Evolutionary conservation across 768 basidiomycete species (phyloP), one percentile per base, ranked within the genome.

Genomic region (Crassisporium funariophilum): DNA sequence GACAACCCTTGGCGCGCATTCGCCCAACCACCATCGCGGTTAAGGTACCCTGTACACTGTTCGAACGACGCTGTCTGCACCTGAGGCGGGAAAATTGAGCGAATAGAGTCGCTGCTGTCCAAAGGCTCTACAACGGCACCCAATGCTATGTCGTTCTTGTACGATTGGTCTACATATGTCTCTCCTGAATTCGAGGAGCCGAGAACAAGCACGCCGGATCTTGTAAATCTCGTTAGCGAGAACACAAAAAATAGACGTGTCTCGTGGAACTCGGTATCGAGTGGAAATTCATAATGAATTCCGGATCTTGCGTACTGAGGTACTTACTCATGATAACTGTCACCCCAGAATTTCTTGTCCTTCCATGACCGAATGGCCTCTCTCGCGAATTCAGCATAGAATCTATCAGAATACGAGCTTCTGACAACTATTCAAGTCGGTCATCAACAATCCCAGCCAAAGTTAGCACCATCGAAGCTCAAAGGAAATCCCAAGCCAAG

Each of bases 11-110:
- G 78, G 1, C 76, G 72, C 1, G 94, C 91, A 58, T 86, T 74
- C 2, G 81, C 91, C 94, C 94, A 98, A 11, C 94, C 94, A 1
- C 87, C 81, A 27, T 88, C 83, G 6, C 68, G 70, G 57, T 93
- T 95, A 35, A 87, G 54, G 59, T 88, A 95, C 1, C 86, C 90
- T 17, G 64, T 53, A 24, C 59, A 50, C 7, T 64, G 44, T 5
- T 69, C 61, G 45, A 78, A 72, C 11, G 66, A 54, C 6, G 65
- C 70, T 3, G 66, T 59, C 35, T 34, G 55, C 17, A 79, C 72
- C 12, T 55, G 56, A 0, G 64, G 41, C 2, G 84, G 79, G 54
- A 88, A 84, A 5, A 67, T 64, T 11, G 60, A 51, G n/a, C 72
- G 75, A 34, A 85, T 65, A 4, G 70, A 71, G 4, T 66, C 69